Conservation (phyloP, 192 early-diverging fungal species). For the Coemansia sp. region DNA sequence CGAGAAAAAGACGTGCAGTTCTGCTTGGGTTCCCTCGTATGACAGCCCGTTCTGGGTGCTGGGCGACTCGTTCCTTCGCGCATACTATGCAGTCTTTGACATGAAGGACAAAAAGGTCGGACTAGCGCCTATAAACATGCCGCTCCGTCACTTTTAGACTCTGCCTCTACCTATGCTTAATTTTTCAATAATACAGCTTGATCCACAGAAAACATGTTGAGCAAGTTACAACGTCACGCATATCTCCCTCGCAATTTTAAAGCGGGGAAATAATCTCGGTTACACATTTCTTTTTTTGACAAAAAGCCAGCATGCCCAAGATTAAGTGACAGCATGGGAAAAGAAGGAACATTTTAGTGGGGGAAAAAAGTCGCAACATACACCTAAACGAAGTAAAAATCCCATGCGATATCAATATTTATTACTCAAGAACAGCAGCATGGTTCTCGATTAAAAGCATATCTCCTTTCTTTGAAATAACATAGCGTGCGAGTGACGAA, state of each 20-base stretch:
- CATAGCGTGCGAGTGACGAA: not conserved
- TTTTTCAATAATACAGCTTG: conserved; percentile 1
- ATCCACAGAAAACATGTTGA: not conserved
- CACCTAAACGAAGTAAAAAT: not conserved
- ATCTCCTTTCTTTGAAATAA: not conserved
- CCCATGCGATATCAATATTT: conserved; percentile 11
- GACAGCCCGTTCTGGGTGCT: conserved; percentile 59
- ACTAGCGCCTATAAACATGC: conserved; percentile 57
- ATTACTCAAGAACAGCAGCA: conserved; percentile 7
- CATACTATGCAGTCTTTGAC: conserved; percentile 60
- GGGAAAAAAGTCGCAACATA: not conserved
- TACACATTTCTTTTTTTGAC: not conserved
- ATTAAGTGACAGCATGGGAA: conserved; percentile 6
- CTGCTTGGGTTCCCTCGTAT: conserved; percentile 56
- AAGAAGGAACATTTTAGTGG: not conserved
- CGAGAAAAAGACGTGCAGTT: conserved; percentile 51
- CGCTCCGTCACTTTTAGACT: conserved; percentile 41
- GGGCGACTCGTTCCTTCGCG: conserved; percentile 55
- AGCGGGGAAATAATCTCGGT: not conserved
- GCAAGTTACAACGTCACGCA: not conserved
- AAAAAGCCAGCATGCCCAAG: not conserved
- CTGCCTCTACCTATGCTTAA: not conserved
- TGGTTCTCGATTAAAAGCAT: not conserved
- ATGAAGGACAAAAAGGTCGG: conserved; percentile 55
- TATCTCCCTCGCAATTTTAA: not conserved